phyloP scores from a whole-genome alignment of 495 filamentous ascomycete genomes.

The Tuber calosporum region DNA sequence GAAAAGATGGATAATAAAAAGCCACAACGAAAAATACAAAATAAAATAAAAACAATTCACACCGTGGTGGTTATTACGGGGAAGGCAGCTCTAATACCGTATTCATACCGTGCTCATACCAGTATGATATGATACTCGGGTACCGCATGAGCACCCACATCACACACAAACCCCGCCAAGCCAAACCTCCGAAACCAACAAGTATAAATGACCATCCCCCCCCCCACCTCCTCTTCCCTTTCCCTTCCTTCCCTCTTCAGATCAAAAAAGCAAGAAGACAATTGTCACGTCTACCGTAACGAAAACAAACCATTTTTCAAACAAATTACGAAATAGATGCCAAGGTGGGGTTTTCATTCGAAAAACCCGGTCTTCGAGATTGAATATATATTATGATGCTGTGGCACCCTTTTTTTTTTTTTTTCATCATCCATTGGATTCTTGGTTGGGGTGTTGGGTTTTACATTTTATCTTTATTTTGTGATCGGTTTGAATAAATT shows the following conservation, averaged over 20 bases:
- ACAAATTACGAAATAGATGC: background rate
- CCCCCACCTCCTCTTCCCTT: background rate
- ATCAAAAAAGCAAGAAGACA: slow-evolving; percentile 7
- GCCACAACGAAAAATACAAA: too few species aligned
- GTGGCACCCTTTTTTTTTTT: background rate
- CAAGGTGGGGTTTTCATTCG: background rate
- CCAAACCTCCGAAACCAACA: background rate
- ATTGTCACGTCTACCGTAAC: slow-evolving; percentile 2
- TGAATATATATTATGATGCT: background rate
- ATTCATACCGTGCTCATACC: too few species aligned
- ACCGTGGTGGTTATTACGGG: too few species aligned
- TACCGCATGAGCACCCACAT: too few species aligned
- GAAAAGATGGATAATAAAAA: too few species aligned
- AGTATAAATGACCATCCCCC: background rate
- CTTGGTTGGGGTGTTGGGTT: too few species aligned
- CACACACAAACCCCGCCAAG: background rate
- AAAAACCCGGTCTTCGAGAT: background rate
- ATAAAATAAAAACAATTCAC: too few species aligned
- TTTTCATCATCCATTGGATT: too few species aligned
- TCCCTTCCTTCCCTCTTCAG: background rate
- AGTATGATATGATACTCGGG: too few species aligned
- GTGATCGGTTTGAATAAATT: too few species aligned
- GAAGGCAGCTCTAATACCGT: too few species aligned
- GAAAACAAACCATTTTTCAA: background rate
- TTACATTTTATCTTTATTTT: too few species aligned